These are phyloP conservation scores for Brettanomyces sp. DNA, from an alignment of 805 yeast species.

Conservation along the genomic window DNA sequence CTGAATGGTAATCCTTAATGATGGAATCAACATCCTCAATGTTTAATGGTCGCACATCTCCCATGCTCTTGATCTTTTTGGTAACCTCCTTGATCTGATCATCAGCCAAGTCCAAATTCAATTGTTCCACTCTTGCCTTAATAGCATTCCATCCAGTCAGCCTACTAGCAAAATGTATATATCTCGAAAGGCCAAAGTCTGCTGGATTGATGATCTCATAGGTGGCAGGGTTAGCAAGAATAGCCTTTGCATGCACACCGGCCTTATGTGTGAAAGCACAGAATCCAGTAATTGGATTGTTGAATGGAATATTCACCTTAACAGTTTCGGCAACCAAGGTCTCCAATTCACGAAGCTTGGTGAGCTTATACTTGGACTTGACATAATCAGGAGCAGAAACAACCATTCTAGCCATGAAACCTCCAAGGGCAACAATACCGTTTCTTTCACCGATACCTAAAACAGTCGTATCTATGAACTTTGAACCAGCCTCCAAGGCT, in stretches of 20 bases:
- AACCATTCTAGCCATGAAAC: slow-evolving; percentile 55
- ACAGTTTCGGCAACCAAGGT: slow-evolving; percentile 52
- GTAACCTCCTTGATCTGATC: slow-evolving; percentile 51
- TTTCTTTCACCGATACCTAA: slow-evolving; percentile 58
- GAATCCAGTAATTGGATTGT: slow-evolving; percentile 56
- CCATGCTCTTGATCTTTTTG: slow-evolving; percentile 43
- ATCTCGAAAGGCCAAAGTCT: slow-evolving; percentile 53
- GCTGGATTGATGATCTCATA: slow-evolving; percentile 50
- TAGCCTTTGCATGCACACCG: slow-evolving; percentile 56
- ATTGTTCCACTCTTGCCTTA: slow-evolving; percentile 51
- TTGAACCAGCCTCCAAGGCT: slow-evolving; percentile 56
- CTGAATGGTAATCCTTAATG: slow-evolving; percentile 45
- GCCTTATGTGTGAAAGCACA: slow-evolving; percentile 60
- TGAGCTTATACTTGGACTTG: slow-evolving; percentile 45
- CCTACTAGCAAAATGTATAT: slow-evolving; percentile 52
- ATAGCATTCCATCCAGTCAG: slow-evolving; percentile 59
- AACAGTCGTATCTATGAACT: slow-evolving; percentile 47
- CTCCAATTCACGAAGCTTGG: slow-evolving; percentile 48
- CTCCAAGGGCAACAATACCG: slow-evolving; percentile 55
- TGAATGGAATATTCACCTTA: slow-evolving; percentile 50
- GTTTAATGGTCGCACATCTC: slow-evolving; percentile 50
- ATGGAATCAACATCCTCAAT: slow-evolving; percentile 55
- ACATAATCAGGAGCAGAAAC: slow-evolving; percentile 53
- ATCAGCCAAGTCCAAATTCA: slow-evolving; percentile 45
- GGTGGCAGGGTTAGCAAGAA: slow-evolving; percentile 54